Conservation (phyloP, 495 filamentous ascomycete species). For the Xylaria bambusicola region DNA sequence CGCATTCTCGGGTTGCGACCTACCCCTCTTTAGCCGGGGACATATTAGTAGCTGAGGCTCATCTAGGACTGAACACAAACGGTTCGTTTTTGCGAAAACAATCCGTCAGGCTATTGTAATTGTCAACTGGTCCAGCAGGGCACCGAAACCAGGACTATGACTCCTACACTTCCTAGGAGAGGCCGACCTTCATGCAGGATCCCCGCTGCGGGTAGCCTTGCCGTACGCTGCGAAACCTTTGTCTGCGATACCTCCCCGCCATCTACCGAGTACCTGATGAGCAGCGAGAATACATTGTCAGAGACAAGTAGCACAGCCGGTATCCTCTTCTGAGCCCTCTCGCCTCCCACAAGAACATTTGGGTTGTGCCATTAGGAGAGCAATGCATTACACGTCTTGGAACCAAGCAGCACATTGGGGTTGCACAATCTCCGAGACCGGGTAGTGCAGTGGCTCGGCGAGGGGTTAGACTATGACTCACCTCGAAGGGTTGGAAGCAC, state of each 20-base stretch:
- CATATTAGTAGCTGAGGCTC: not conserved
- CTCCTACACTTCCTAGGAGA: not conserved
- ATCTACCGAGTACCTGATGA: not conserved
- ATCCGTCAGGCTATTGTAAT: too few relatives aligned
- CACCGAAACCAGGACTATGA: not conserved
- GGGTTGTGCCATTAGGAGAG: not conserved
- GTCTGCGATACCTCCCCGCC: not conserved
- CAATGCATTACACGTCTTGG: slow-evolving; percentile 1
- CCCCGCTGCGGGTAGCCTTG: not conserved
- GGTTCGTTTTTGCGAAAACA: not conserved
- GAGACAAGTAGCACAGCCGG: not conserved
- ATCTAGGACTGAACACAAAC: not conserved
- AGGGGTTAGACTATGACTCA: not conserved
- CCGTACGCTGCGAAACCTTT: not conserved
- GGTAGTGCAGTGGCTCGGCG: not conserved
- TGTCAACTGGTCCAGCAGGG: too few relatives aligned
- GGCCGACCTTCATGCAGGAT: not conserved
- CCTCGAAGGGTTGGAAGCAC: not conserved
- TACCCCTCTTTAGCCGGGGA: not conserved
- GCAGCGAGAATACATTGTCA: not conserved
- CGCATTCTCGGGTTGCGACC: too few relatives aligned
- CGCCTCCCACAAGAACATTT: not conserved
- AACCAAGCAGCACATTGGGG: not conserved
- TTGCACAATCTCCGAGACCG: not conserved
- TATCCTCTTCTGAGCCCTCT: too few relatives aligned